Evolutionary conservation across 2,329 filamentous ascomycete species (phyloP).

Genomic region (Botryotinia calthae): DNA sequence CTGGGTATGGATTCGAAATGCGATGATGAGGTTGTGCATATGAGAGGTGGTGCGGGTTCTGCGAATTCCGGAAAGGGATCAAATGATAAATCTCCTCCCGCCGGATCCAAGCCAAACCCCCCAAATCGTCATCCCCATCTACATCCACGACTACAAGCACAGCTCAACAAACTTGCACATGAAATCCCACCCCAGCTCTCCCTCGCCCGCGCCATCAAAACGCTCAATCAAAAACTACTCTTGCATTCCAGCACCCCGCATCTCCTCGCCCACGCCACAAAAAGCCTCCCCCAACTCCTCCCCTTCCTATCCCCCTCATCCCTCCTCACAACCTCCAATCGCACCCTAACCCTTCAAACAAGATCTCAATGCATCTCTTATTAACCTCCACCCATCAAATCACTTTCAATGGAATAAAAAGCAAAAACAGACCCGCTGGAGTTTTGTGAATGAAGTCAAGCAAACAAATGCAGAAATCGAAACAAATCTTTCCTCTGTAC

Average conservation of each 20-base stretch:
- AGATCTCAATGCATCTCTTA: background rate
- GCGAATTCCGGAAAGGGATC: background rate
- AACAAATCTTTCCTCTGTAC: background rate
- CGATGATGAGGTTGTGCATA: background rate
- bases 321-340: too few relatives aligned
- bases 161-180: background rate
- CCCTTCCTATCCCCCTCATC: too few relatives aligned
- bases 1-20: background rate
- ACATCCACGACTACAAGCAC: background rate
- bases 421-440: background rate
- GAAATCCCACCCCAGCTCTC: background rate
- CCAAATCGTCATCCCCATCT: background rate
- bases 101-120: background rate
- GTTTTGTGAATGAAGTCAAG: background rate
- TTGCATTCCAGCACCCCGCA: accelerated
- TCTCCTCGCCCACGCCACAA: background rate
- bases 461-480: background rate
- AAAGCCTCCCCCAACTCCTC: background rate
- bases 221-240: background rate
- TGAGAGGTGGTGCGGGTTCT: background rate
- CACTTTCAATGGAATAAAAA: background rate
- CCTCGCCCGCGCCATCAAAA: background rate
- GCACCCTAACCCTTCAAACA: background rate
- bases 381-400: background rate
- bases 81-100: background rate